These are phyloP conservation scores for Zygnema circumcarinatum DNA, from an alignment of 139 green algal species.

Conservation along the genomic window DNA sequence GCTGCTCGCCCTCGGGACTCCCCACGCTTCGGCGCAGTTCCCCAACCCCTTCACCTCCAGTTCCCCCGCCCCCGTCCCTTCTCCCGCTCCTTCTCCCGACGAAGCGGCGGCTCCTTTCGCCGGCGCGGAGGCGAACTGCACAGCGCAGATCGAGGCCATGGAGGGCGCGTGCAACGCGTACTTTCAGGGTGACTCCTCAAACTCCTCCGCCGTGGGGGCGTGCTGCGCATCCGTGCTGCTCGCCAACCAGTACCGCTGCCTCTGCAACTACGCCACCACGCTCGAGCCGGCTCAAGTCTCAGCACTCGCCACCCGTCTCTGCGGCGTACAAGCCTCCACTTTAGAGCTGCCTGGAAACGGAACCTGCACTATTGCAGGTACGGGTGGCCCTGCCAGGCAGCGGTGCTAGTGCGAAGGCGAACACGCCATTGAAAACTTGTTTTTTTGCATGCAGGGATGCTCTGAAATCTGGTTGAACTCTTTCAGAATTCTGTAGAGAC, in stretches of 20 bases:
- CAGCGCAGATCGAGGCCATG: not conserved
- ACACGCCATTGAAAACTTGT: too few relatives aligned
- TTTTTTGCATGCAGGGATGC: too few relatives aligned
- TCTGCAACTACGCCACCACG: not conserved
- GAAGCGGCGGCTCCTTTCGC: not conserved
- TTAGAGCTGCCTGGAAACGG: not conserved
- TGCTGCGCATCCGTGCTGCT: not conserved
- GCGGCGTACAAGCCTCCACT: not conserved
- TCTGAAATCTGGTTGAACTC: too few relatives aligned
- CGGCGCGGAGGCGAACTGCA: not conserved
- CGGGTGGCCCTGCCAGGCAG: too few relatives aligned
- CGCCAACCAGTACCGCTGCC: not conserved
- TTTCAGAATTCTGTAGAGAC: too few relatives aligned
- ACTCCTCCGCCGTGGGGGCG: not conserved
- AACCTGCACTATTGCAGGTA: not conserved
- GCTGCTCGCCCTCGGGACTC: not conserved
- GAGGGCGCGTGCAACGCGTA: not conserved
- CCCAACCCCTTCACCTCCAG: not conserved
- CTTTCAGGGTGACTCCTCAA: not conserved
- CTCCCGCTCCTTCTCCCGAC: not conserved
- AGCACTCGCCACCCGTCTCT: not conserved
- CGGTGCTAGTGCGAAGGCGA: too few relatives aligned
- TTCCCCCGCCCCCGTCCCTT: not conserved
- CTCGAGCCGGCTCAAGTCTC: not conserved
- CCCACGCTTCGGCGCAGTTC: not conserved